These are phyloP conservation scores for Leptographium wingfieldii DNA, from an alignment of 2,329 filamentous ascomycete species.

Conservation along the genomic window DNA sequence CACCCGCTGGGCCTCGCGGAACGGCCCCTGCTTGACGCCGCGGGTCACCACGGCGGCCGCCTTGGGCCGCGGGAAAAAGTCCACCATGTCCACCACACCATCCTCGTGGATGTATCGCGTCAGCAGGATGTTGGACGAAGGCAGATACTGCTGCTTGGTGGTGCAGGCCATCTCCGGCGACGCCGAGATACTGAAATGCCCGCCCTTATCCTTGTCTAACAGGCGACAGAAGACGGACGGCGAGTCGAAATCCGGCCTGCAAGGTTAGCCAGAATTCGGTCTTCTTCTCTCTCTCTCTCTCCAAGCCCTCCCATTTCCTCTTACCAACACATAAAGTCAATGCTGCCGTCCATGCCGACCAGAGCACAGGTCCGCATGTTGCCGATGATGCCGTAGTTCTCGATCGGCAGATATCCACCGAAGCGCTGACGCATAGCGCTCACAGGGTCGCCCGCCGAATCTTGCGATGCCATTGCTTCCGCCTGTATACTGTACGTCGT, in stretches of 20 bases:
- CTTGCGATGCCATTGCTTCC: not conserved
- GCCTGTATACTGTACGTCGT: not conserved
- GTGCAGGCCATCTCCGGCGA: slow-evolving; percentile 40
- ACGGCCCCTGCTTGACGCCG: slow-evolving; percentile 35
- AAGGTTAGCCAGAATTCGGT: not conserved
- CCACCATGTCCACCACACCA: slow-evolving; percentile 59
- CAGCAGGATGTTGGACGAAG: slow-evolving; percentile 62
- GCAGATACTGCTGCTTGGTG: slow-evolving; percentile 67
- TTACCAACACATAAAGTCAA: slow-evolving; percentile 70
- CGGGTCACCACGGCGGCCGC: slow-evolving; percentile 39
- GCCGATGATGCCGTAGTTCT: slow-evolving; percentile 69
- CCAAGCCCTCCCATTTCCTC: not conserved
- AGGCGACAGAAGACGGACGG: slow-evolving; percentile 64
- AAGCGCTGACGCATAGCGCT: slow-evolving; percentile 19
- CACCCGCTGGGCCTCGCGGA: slow-evolving; percentile 38
- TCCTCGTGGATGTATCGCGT: slow-evolving; percentile 68
- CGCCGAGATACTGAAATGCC: slow-evolving; percentile 57
- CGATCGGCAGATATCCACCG: slow-evolving; percentile 48
- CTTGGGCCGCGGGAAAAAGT: slow-evolving; percentile 64
- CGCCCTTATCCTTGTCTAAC: slow-evolving; percentile 62
- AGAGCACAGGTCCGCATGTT: slow-evolving; percentile 70
- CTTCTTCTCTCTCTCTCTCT: not conserved
- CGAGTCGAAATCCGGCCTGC: slow-evolving; percentile 65
- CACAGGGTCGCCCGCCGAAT: not conserved
- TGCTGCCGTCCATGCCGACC: slow-evolving; percentile 59